Conservation (phyloP, 768 basidiomycete species). For the Pleurotus cornucopiae region DNA sequence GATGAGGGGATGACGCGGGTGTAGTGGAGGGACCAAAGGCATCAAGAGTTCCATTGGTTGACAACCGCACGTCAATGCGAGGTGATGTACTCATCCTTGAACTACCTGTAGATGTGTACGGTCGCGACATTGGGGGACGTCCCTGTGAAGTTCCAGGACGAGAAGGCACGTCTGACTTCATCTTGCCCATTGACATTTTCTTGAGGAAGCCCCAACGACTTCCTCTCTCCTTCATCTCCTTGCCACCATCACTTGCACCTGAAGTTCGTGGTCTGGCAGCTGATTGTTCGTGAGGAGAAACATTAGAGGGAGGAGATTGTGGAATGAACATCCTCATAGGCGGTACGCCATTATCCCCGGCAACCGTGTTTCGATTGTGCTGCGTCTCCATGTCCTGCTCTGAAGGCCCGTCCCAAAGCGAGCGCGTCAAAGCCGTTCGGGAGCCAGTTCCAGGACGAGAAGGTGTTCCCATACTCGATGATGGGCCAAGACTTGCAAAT, state of each 20-base stretch:
- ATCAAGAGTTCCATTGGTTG: constrained; percentile 63
- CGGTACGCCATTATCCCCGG: constrained; percentile 5
- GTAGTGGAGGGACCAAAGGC: constrained; percentile 34
- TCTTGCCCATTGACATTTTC: constrained; percentile 98
- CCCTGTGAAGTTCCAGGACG: constrained; percentile 33
- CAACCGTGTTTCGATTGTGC: constrained; percentile 7
- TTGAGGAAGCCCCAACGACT: constrained; percentile 94
- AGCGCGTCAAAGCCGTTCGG: constrained; percentile 39
- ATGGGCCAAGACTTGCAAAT: constrained; percentile 70
- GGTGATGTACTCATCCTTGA: constrained; percentile 40
- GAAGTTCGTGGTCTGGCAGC: background rate
- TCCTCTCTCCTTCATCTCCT: constrained; percentile 53
- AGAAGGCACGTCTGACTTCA: constrained; percentile 61
- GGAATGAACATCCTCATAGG: constrained; percentile 13
- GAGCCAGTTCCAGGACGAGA: constrained; percentile 32
- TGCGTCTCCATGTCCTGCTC: constrained; percentile 24
- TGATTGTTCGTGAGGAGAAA: background rate
- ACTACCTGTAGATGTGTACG: constrained; percentile 26
- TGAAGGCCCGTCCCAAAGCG: constrained; percentile 49
- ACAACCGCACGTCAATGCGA: constrained; percentile 68
- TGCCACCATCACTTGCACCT: constrained; percentile 7
- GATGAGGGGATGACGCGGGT: constrained; percentile 6
- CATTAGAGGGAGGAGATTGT: constrained; percentile 10
- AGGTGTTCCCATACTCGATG: constrained; percentile 31
- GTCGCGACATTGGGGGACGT: constrained; percentile 11